Base-by-base conservation (phyloP, 2,329 filamentous ascomycete genomes). In the Trichophyton verrucosum region DNA sequence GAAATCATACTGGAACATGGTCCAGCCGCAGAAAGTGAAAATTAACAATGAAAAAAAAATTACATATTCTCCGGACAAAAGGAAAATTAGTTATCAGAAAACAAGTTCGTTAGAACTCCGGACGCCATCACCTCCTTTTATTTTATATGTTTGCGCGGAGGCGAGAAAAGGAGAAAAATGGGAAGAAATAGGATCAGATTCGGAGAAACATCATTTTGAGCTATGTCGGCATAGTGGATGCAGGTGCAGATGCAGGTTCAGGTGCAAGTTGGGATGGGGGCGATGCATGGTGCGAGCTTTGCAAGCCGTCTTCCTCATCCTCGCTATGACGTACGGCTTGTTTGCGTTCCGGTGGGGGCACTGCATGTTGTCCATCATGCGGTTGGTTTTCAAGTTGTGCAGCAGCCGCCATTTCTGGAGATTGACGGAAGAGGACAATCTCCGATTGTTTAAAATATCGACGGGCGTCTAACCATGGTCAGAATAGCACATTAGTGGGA, bases 391-490 rank as follows among this genome's bases (percentile, higher is more conserved):
- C 51, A 9, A 33, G 51, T 38, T 55, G 51, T 20, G 55, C 55
- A 27, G 55, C 36, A 8, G 55, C 55, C 13, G 40, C 36, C 33
- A 44, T 44, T 24, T 57, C 55, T 17, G 77, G 77, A 27, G 77
- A 74, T 70, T 97, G 94, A 66, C 94, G 86, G 78, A 88, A 97
- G 59, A 99, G 85, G 62, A 96, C 91, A 72, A 99, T 99, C 77
- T 99, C 94, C 59, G 91, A 96, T 75, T 99, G 94, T 76, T 99
- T 99, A 78, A 99, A 99, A 78, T 99, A 99, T 69, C 94, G 85
- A 69, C 94, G 86, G 57, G 94, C 94, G 74, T 99, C 94, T 91
- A 71, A 9, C 17, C n/a, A 44, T 51, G 6, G 57, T n/a, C 17
- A 38, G 36, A 38, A 57, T 20, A 15, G 38, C 17, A 30, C n/a